These are phyloP conservation scores for Nemania diffusa DNA, from an alignment of 2,329 filamentous ascomycete genomes.

Conservation along the genomic window DNA sequence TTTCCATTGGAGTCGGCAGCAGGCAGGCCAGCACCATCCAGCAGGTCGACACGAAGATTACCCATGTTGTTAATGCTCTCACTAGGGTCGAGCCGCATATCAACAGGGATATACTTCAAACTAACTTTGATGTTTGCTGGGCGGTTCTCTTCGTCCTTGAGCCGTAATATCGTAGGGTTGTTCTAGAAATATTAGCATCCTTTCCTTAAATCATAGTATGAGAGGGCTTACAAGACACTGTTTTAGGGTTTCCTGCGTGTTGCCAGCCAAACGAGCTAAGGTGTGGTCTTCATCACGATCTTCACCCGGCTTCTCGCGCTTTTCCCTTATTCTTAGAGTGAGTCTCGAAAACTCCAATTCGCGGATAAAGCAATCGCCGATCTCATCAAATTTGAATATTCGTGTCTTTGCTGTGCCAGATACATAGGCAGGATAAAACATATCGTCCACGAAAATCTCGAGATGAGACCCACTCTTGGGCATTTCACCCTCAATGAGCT, in stretches of 20 bases:
- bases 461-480: slow-evolving; percentile 79
- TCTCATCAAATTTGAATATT: slow-evolving; percentile 83
- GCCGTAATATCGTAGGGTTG: slow-evolving; percentile 83
- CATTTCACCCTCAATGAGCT: slow-evolving; percentile 89
- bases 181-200: slow-evolving; percentile 66
- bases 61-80: slow-evolving; percentile 99
- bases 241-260: slow-evolving; percentile 87
- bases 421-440: slow-evolving; percentile 88
- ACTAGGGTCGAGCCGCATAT: slow-evolving; percentile 92
- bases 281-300: slow-evolving; percentile 75
- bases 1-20: slow-evolving; percentile 95
- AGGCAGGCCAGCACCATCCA: slow-evolving; percentile 88
- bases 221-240: slow-evolving; percentile 76
- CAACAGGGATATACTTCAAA: slow-evolving; percentile 92
- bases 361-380: slow-evolving; percentile 93
- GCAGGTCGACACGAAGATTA: slow-evolving; percentile 88
- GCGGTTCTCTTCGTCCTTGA: slow-evolving; percentile 81
- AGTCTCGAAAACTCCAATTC: slow-evolving; percentile 97
- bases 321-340: slow-evolving; percentile 86
- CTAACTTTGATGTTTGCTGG: slow-evolving; percentile 86
- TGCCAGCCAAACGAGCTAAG: slow-evolving; percentile 83
- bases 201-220: background rate
- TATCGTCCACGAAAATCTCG: slow-evolving; percentile 93
- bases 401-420: slow-evolving; percentile 79
- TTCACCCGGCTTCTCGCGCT: slow-evolving; percentile 77